Conservation (phyloP, 1,284 basidiomycete species). For the Apiotrichum gamsii region DNA sequence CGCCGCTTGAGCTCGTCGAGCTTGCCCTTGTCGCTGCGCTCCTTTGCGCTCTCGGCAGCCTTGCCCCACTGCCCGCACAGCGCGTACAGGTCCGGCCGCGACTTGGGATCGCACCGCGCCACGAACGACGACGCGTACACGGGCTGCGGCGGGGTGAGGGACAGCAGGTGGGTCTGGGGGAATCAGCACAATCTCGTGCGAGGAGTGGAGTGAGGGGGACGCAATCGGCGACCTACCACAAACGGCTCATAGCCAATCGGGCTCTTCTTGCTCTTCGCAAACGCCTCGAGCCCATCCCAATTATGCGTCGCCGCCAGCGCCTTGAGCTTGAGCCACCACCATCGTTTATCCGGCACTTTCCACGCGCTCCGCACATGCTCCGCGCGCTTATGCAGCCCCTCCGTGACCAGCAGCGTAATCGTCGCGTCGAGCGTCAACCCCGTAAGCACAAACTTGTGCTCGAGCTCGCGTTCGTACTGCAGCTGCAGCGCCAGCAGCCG, state of each 20-base stretch:
- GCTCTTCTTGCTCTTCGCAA: constrained; percentile 76
- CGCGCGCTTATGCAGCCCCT: constrained; percentile 73
- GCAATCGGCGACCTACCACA: constrained; percentile 62
- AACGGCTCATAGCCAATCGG: constrained; percentile 95
- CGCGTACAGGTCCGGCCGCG: constrained; percentile 75
- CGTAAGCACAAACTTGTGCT: constrained; percentile 67
- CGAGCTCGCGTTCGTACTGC: constrained; percentile 76
- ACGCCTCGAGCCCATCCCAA: constrained; percentile 75
- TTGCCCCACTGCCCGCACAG: constrained; percentile 79
- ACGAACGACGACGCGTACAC: constrained; percentile 72
- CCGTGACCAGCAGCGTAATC: constrained; percentile 65
- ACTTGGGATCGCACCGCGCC: constrained; percentile 71
- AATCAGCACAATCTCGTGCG: neutral
- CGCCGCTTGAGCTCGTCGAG: constrained; percentile 50
- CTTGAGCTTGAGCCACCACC: constrained; percentile 85
- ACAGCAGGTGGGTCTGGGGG: constrained; percentile 38
- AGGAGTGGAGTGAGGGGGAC: too few relatives aligned
- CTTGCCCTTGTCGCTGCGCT: constrained; percentile 69
- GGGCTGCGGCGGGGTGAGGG: constrained; percentile 46
- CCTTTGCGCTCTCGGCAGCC: constrained; percentile 81
- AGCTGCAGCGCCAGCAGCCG: constrained; percentile 73
- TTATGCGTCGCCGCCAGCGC: constrained; percentile 69
- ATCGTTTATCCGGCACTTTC: constrained; percentile 89
- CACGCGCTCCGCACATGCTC: constrained; percentile 80
- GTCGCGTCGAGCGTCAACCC: constrained; percentile 78